phyloP scores from a whole-genome alignment of 2,329 filamentous ascomycete species.

The Colletotrichum viniferum region DNA sequence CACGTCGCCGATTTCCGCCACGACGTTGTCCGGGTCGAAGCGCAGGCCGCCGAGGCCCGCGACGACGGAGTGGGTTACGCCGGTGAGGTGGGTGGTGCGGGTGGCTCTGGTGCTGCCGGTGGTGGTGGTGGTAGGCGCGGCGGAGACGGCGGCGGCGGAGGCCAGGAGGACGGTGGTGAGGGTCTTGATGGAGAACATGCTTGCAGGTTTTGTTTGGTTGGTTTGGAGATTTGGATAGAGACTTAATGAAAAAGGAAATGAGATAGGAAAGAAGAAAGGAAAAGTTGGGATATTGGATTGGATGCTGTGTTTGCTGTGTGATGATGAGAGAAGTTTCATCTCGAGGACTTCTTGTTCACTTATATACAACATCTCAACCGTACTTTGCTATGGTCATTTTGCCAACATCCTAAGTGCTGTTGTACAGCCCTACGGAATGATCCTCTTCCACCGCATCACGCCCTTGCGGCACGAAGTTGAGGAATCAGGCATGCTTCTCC shows the following conservation, averaged over 20 bases:
- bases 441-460: neutral
- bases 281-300: neutral
- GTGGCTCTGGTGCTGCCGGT: conserved; percentile 30
- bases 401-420: neutral
- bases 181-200: conserved; percentile 36
- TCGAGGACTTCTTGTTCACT: neutral
- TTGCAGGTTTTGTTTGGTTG: conserved; percentile 24
- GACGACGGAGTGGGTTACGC: conserved; percentile 50
- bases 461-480: neutral
- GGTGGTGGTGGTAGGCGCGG: conserved; percentile 36
- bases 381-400: neutral
- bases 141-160: conserved; percentile 28
- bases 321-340: neutral
- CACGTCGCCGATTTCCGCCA: conserved; percentile 51
- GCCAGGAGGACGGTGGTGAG: conserved; percentile 30
- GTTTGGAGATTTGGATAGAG: neutral
- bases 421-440: conserved; percentile 12
- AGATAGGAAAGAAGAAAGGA: conserved; percentile 1
- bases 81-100: conserved; percentile 38
- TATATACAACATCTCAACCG: neutral
- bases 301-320: neutral
- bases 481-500: neutral
- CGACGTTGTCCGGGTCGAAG: conserved; percentile 56
- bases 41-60: conserved; percentile 49
- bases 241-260: neutral